Percentiles rank a stretch among this genome's conserved stretches.
Conservation (phyloP, 768 basidiomycete species). For the Dacryopinax primogenitus region DNA sequence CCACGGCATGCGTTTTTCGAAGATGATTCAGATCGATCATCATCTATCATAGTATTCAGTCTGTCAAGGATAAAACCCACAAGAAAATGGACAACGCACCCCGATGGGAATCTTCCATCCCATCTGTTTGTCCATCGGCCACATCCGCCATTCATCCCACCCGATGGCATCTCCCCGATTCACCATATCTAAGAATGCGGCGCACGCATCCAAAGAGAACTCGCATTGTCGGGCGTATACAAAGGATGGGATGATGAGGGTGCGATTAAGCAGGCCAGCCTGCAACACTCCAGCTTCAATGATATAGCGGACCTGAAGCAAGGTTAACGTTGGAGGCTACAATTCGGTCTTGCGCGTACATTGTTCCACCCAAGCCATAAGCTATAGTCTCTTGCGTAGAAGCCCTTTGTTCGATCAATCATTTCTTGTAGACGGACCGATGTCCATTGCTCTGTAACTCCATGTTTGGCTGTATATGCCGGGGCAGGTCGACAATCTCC, state of each 20-base stretch:
- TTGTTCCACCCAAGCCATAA: slow-evolving; percentile 41
- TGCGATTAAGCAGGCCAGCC: slow-evolving; percentile 33
- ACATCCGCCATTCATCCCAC: slow-evolving; percentile 31
- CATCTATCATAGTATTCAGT: background rate
- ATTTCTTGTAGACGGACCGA: slow-evolving; percentile 27
- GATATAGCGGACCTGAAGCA: slow-evolving; percentile 36
- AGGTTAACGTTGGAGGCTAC: background rate
- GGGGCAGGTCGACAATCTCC: background rate
- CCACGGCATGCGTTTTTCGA: slow-evolving; percentile 10
- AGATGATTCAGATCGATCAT: slow-evolving; percentile 16
- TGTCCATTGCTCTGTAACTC: slow-evolving; percentile 17
- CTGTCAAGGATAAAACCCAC: too few species aligned
- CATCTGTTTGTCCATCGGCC: slow-evolving; percentile 26
- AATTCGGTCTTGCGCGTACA: slow-evolving; percentile 21
- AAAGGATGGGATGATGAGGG: slow-evolving; percentile 34
- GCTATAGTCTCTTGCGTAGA: slow-evolving; percentile 35
- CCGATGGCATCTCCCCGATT: slow-evolving; percentile 35
- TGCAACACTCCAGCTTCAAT: slow-evolving; percentile 37
- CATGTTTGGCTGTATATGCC: background rate
- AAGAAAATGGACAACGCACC: slow-evolving; percentile 12
- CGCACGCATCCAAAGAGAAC: slow-evolving; percentile 25
- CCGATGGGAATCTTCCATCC: slow-evolving; percentile 22
- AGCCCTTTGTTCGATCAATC: slow-evolving; percentile 31
- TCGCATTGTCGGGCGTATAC: slow-evolving; percentile 39
- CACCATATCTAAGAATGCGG: slow-evolving; percentile 34